phyloP scores from a whole-genome alignment of 1,284 basidiomycete species.

The Meira miltonrushii region DNA sequence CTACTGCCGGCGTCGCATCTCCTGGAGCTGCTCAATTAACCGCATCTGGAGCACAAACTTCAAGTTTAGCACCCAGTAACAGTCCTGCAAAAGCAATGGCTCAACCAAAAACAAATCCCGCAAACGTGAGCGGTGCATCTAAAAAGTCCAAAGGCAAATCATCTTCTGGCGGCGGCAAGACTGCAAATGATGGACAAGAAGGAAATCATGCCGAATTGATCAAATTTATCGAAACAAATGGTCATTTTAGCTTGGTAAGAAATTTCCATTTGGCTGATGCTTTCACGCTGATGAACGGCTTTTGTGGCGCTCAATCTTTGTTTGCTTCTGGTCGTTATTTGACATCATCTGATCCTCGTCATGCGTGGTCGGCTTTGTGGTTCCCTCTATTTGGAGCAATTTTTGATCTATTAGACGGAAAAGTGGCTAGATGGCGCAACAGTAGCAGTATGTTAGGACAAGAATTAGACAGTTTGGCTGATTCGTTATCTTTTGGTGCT shows the following conservation, averaged over 20 bases:
- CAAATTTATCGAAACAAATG: conserved; percentile 48
- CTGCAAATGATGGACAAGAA: conserved; percentile 10
- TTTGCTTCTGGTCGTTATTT: conserved; percentile 88
- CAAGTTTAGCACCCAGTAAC: conserved; percentile 9
- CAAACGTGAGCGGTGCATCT: not conserved
- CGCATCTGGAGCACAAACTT: conserved; percentile 1
- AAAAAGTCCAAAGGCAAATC: conserved; percentile 2
- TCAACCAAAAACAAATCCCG: not conserved
- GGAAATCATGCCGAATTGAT: conserved; percentile 26
- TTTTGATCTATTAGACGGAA: conserved; percentile 97
- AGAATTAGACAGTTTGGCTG: conserved; percentile 93
- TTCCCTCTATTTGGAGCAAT: conserved; percentile 92
- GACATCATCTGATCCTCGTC: conserved; percentile 67
- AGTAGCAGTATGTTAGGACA: conserved; percentile 95
- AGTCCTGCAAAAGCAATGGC: conserved; percentile 8
- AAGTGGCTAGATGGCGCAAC: conserved; percentile 94
- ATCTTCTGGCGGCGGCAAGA: not conserved
- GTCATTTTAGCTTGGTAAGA: conserved; percentile 58
- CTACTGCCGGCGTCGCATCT: conserved; percentile 15
- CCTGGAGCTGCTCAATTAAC: conserved; percentile 10
- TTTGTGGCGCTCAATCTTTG: conserved; percentile 93
- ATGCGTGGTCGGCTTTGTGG: conserved; percentile 64
- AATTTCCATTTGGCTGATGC: conserved; percentile 97
- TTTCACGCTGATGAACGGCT: conserved; percentile 99
- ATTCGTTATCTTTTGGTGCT: conserved; percentile 96